phyloP scores from a whole-genome alignment of 768 basidiomycete species.

The Imleria badia region DNA sequence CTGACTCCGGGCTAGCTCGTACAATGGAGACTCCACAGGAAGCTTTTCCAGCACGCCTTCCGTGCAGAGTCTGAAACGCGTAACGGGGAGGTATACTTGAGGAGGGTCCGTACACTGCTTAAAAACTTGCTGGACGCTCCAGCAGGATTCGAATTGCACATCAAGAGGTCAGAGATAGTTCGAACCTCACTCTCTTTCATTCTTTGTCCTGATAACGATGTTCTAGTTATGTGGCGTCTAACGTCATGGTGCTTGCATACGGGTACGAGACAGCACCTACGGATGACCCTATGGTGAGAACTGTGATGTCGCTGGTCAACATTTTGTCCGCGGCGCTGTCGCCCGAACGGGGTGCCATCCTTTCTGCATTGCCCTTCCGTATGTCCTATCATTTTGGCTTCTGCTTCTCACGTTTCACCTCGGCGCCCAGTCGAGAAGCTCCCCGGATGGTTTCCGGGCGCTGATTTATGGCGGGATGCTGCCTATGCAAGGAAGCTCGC shows the following conservation, averaged over 20 bases:
- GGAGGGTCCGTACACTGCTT: conserved; percentile 20
- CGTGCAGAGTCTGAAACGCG: conserved; percentile 20
- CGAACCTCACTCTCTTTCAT: too few species aligned
- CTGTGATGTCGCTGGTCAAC: conserved; percentile 16
- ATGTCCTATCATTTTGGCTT: neutral
- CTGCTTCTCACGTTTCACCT: neutral
- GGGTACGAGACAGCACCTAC: conserved; percentile 20
- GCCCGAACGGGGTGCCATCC: conserved; percentile 18
- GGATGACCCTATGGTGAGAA: conserved; percentile 24
- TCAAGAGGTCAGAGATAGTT: conserved; percentile 18
- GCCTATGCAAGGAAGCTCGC: conserved; percentile 11
- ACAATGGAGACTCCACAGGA: conserved; percentile 34
- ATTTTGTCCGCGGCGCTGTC: conserved; percentile 23
- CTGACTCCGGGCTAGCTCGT: too few species aligned
- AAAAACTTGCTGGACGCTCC: conserved; percentile 22
- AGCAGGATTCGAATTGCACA: conserved; percentile 23
- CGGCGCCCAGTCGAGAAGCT: conserved; percentile 16
- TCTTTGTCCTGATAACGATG: neutral
- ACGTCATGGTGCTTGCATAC: conserved; percentile 26
- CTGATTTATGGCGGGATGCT: conserved; percentile 20
- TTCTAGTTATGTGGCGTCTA: conserved; percentile 26
- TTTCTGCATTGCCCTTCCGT: conserved; percentile 26
- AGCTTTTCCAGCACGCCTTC: conserved; percentile 29
- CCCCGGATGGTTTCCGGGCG: conserved; percentile 27
- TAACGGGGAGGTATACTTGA: conserved; percentile 22